Conservation (phyloP, 2,329 filamentous ascomycete species). For the Diaporthe ilicicola region DNA sequence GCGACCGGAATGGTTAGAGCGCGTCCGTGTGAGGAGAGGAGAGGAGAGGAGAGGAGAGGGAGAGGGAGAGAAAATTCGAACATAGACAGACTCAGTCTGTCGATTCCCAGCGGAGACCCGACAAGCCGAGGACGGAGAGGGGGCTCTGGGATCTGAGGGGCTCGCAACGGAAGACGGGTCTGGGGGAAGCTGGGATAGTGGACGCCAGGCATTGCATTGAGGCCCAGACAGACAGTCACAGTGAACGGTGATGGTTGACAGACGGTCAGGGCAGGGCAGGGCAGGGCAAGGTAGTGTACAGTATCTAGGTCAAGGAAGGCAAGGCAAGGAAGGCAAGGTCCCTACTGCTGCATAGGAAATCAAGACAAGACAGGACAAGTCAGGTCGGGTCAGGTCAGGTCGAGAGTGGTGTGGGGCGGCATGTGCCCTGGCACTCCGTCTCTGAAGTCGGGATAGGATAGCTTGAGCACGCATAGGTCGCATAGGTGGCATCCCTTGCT, state of each 20-base stretch:
- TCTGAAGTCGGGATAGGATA: conserved; percentile 20
- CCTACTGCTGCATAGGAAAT: not conserved
- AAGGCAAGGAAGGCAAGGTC: not conserved
- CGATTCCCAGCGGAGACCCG: conserved; percentile 12
- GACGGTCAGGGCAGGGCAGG: conserved; percentile 3
- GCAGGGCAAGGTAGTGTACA: not conserved
- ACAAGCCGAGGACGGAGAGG: conserved; percentile 29
- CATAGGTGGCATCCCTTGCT: conserved; percentile 11
- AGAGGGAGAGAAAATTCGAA: conserved; percentile 18
- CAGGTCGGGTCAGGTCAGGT: conserved; percentile 7
- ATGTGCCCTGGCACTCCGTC: conserved; percentile 21
- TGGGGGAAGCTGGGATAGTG: conserved; percentile 16
- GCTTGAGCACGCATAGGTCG: conserved; percentile 7
- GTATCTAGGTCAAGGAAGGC: not conserved
- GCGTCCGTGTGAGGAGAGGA: conserved; percentile 15
- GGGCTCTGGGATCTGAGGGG: conserved; percentile 20
- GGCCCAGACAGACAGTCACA: conserved; percentile 18
- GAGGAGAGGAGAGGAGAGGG: not conserved
- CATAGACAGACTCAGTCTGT: conserved; percentile 21
- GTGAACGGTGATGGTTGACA: conserved; percentile 8
- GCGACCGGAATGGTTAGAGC: conserved; percentile 10
- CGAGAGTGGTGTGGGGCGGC: conserved; percentile 15
- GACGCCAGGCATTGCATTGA: conserved; percentile 24
- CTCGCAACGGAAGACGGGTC: conserved; percentile 22
- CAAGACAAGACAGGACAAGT: conserved; percentile 8